Evolutionary conservation across 331 rosid species (phyloP).

Genomic region (Dryas integrifolia): DNA sequence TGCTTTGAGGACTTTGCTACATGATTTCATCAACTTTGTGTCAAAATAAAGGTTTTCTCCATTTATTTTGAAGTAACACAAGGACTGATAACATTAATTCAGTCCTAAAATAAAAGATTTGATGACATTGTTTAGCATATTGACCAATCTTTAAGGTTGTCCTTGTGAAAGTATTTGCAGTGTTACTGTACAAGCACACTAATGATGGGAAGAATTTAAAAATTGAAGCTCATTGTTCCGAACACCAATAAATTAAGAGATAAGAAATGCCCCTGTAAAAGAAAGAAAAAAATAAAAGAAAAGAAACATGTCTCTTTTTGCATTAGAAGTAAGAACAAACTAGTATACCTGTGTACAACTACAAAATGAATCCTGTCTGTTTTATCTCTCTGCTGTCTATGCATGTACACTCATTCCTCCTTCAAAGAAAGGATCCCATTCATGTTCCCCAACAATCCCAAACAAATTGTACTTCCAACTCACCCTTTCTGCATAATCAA

Average conservation of each 20-base stretch:
- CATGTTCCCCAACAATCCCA: constrained; percentile 31
- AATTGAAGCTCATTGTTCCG: background rate
- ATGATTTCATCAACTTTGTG: no score
- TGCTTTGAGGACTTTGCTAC: no score
- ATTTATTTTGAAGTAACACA: no score
- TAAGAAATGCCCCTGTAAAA: background rate
- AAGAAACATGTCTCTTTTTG: background rate
- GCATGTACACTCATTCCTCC: background rate
- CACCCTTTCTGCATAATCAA: constrained; percentile 30
- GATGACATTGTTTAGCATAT: no score
- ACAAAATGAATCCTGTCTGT: background rate
- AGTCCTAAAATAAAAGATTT: no score
- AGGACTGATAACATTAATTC: no score
- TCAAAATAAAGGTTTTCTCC: no score
- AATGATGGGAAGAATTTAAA: background rate
- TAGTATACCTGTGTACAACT: constrained; percentile 8
- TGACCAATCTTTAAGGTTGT: no score
- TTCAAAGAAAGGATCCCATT: constrained; percentile 37
- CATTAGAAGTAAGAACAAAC: background rate
- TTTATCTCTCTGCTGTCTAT: background rate
- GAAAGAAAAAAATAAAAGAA: background rate
- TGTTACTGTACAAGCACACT: no score
- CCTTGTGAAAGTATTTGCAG: background rate
- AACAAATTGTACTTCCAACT: constrained; percentile 36
- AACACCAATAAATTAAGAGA: background rate